Evolutionary conservation across 192 early-diverging fungal genomes (phyloP), one percentile per base, ranked within the genome.

Genomic region (Coemansia javaensis): DNA sequence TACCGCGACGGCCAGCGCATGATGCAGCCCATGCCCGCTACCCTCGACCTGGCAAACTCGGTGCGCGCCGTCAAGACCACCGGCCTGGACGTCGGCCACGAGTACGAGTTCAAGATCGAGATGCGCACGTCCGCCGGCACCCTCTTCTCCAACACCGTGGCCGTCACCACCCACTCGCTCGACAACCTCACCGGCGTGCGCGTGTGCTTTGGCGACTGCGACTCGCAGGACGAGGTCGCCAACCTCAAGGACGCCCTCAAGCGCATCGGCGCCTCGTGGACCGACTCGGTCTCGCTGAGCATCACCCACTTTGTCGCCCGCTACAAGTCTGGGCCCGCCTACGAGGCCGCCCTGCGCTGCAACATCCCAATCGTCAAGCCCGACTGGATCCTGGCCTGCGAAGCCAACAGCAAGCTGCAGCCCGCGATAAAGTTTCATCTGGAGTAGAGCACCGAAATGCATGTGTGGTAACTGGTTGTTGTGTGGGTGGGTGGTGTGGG

Each of bases 181-280:
- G 94, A 98, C 35, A 97, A 99, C 61, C 79, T 99, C 25, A 97
- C 90, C n/a, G 97, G 97, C 14, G 91, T 97, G 49, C 81, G 88
- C 53, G 88, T 97, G 18, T 89, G 88, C 59, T 99, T 99, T 79
- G 97, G 97, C 27, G 80, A 78, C 4, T 91, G 95, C 60, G 87
- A 89, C 47, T 73, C 79, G 16, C 84, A 86, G 30, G 77, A 77
- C 10, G 90, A 89, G 17, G 63, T 86, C 20, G 82, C 82, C 32
- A 78, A 82, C 32, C 78, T 98, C 48, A 88, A 90, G 54, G 82
- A 80, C 25, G 56, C 84, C 1, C 44, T 97, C 24, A 74, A 77
- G 28, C 81, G 88, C 37, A 92, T 98, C 48, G 91, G 91, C 31
- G 94, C 93, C 25, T 82, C 66, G 25, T 95, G 87, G 81, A 83